Conservation (phyloP, 768 basidiomycete species). For the Mycena crocata region DNA sequence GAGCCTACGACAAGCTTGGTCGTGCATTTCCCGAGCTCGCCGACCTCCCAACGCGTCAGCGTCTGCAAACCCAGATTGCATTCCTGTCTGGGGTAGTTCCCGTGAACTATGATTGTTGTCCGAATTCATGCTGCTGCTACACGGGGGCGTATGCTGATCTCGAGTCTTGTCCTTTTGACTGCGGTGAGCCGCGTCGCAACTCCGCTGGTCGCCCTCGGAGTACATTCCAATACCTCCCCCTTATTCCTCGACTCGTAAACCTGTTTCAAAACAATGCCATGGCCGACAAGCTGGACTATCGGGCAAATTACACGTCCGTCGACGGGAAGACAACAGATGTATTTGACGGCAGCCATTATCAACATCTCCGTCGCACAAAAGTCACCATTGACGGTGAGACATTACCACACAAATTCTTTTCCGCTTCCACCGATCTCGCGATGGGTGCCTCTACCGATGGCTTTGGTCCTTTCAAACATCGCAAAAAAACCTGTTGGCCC, state of each 20-base stretch:
- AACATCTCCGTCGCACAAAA: constrained; percentile 13
- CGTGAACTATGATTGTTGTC: constrained; percentile 10
- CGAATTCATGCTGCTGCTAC: constrained; percentile 5
- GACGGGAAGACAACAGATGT: constrained; percentile 35
- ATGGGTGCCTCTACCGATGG: constrained; percentile 49
- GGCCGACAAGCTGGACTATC: constrained; percentile 37
- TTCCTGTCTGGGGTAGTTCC: not conserved
- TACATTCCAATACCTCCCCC: constrained; percentile 33
- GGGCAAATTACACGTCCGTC: constrained; percentile 8
- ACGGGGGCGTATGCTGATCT: not conserved
- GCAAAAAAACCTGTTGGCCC: constrained; percentile 45
- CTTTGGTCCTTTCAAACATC: too few species aligned
- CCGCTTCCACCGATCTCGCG: constrained; percentile 45
- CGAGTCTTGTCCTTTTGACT: constrained; percentile 1
- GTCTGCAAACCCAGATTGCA: not conserved
- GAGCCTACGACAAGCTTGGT: constrained; percentile 1
- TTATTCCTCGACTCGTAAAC: constrained; percentile 45
- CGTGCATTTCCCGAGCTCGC: constrained; percentile 5
- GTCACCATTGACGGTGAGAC: constrained; percentile 38
- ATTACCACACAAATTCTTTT: constrained; percentile 41
- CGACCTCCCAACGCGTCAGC: constrained; percentile 4
- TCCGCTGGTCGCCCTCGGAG: not conserved
- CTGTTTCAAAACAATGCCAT: constrained; percentile 28
- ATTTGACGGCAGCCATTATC: constrained; percentile 44
- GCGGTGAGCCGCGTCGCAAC: not conserved